Base-by-base conservation (phyloP, 441 rosid genomes). In the Biscutella laevigata region DNA sequence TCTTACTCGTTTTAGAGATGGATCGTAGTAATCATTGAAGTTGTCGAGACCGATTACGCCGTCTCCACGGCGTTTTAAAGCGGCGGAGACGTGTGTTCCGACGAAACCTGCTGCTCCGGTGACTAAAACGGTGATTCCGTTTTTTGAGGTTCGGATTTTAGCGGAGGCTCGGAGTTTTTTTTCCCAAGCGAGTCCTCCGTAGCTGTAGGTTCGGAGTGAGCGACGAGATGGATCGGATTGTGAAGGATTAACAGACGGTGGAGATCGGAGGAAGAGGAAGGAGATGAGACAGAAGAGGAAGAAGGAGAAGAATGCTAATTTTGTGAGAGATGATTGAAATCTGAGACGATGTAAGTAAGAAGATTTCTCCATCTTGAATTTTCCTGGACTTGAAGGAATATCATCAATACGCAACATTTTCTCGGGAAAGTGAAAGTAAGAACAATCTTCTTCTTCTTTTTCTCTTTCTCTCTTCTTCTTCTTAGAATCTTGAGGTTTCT, bases 31-130 rank as follows among this genome's bases (percentile, higher is more conserved):
- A 50, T 81, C 75, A 44, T 92, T 92, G 84, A 92, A 92, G 70
- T 82, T 86, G 47, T 92, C 97, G 1, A 92, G 68, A 0, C 99
- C 95, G 20, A 92, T 36, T 16, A 92, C 97, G 12, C 97, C 97
- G 19, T 92, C 97, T 2, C 97, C 97, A 3, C 97, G 88, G 45
- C 87, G 80, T 71, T 88, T 92, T 5, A 88, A 68, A 0, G 95
- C 97, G 0, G 85, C 70, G 6, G 95, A 88, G 41, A 86, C 95
- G 60, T 92, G 99, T 30, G 92, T 84, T 1, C 99, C 99, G 22
- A 88, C 95, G 57, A 92, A 92, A n/a, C 97, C 99, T 21, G 95
- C 95, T 3, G 92, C 99, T 19, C 99, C 97, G 6, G 97, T 92
- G 20, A 92, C 99, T 37, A 92, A 67, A 8, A 92, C 95, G 2